Base-by-base conservation (phyloP, 768 basidiomycete species). In the Suillus sp. region DNA sequence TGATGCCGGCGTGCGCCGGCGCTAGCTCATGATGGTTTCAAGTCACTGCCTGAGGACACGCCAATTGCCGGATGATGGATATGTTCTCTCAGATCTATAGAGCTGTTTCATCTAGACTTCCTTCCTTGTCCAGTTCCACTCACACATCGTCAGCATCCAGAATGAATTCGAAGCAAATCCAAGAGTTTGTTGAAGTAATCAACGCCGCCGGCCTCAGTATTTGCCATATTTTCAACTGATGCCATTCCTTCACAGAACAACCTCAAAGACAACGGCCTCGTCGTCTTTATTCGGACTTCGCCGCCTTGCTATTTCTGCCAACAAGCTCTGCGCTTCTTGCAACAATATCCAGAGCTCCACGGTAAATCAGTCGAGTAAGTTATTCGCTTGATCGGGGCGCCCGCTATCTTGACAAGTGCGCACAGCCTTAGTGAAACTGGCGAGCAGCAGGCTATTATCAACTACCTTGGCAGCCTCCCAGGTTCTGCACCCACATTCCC, bases 31-130 rank as follows among this genome's bases (percentile, higher is more conserved):
- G 32, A 5, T 34, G 32, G 32, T 34, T 34, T 34, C 6, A 34
- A 34, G n/a, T n/a, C 32, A 8, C 32, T n/a, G n/a, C n/a, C 38
- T 42, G 45, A 32, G 30, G 32, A 43, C 27, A 8, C 45, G 42
- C 54, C 10, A 5, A 58, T 22, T 45, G 34, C 58, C 57, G 43
- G 11, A 34, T 11, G 51, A 14, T 53, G 32, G 16, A 62, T 45
- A 62, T 62, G 62, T 35, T 62, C 34, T 62, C 62, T n/a, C 57
- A 60, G 22, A 27, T 62, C 22, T 62, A 47, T 13, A 61, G 57
- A 62, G 40, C 62, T 18, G 16, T 62, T 7, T 62, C 62, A 42
- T 62, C 62, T 47, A 62, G 57, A 45, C 27, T 62, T 40, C 56
- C 56, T 38, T 57, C 56, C 27, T 30, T 57, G 6, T 57, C 56